Evolutionary conservation across 163 green algal species (phyloP), one percentile per base, ranked within the genome.

Genomic region (Scenedesmus sp.): DNA sequence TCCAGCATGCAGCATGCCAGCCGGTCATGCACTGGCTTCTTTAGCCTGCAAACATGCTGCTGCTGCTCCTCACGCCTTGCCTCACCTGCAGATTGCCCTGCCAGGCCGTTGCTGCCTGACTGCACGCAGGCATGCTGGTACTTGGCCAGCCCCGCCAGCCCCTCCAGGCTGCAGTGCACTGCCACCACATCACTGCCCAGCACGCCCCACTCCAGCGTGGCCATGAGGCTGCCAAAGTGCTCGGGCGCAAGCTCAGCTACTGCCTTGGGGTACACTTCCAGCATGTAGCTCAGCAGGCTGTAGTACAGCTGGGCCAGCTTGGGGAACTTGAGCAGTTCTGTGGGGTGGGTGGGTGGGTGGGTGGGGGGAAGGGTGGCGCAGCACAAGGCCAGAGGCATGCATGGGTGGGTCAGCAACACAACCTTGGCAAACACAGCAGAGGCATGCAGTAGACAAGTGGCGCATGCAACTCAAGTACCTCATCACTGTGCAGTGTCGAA

Each of bases 261-360:
- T 78, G 94, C 95, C n/a, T 95, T 92, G 0, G 97, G 92, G 91
- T 98, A 97, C 76, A 95, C 95, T 91, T 99, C 97, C 81, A 98
- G 89, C 94, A 98, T 96, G 93, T 99, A 95, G 2, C 94, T 91
- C 44, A 99, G 93, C 84, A 99, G 93, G 46, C 76, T 86, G 87
- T 98, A 99, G 92, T 98, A 99, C 30, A 96, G 88, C 61, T 92
- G 90, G 24, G 94, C 94, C 73, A 99, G 95, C 93, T 98, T 99
- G 80, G 97, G 96, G 92, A 97, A 97, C 89, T 96, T 95, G 35
- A 99, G 93, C 83, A 98, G 94, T 86, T 99, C 96, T n/a, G 65
- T 4, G 24, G 53, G 53, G 10, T 3, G 22, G 56, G n/a, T n/a
- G 56, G 56, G 13, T 10, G 46, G 46, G 46, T 7, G 46, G 46